Conservation (phyloP, 163 green algal genomes). For the Chlamydomonas reinhardtii region DNA sequence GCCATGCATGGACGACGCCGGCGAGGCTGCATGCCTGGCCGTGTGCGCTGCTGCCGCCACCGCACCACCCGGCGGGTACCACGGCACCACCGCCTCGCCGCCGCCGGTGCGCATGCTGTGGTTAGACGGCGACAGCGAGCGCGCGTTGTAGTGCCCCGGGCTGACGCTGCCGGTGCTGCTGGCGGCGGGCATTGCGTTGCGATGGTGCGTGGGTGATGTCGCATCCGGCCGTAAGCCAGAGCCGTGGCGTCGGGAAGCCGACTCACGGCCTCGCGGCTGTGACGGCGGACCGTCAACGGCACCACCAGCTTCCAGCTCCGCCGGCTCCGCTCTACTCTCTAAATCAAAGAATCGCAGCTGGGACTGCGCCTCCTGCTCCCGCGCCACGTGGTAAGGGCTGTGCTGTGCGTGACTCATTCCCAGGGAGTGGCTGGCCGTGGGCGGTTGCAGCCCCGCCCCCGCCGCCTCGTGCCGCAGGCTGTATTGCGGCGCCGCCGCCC, state of each 20-base stretch:
- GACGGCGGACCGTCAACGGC: background rate
- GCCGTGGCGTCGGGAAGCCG: background rate
- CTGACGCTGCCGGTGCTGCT: conserved; percentile 23
- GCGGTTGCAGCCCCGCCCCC: background rate
- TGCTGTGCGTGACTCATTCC: background rate
- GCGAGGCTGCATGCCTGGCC: background rate
- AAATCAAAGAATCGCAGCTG: conserved; percentile 41
- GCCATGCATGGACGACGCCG: background rate
- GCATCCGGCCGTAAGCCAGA: background rate
- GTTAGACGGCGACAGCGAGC: conserved; percentile 2
- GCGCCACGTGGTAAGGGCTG: background rate
- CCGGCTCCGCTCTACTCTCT: conserved; percentile 26
- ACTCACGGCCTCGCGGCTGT: background rate
- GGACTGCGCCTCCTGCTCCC: background rate
- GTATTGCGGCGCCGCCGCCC: background rate
- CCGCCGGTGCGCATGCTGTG: conserved; percentile 12
- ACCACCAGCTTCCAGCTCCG: background rate
- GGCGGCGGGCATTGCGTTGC: background rate
- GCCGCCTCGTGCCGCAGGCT: background rate
- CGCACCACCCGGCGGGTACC: conserved; percentile 29
- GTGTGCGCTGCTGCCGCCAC: background rate
- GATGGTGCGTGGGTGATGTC: background rate
- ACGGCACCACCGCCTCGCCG: background rate
- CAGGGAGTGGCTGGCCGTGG: background rate
- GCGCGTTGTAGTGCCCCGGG: background rate